Evolutionary conservation across 1,139 yeast species (phyloP), one percentile per base, ranked within the genome.

Genomic region (Zygoascus sp.): DNA sequence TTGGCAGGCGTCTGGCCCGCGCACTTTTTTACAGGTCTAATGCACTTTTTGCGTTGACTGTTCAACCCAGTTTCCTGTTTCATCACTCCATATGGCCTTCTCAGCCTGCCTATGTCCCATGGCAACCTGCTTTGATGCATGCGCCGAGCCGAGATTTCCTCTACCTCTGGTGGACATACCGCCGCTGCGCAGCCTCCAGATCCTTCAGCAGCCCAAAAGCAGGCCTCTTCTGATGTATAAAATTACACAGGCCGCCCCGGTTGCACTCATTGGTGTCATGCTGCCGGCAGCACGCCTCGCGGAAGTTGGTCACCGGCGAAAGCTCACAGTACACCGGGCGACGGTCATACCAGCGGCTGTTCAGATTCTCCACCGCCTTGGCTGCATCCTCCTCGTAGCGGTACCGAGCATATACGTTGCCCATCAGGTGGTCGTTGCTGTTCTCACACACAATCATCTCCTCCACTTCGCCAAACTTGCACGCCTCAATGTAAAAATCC

Each of bases 221-320:
- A 0, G 95, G 90, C 34, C 75, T 68, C 54, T 82, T 73, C 1
- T 83, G 74, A 64, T 90, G 97, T 77, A 89, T 84, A 64, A 86
- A 88, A 65, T 90, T 90, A 65, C 97, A 90, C 58, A 76, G 76
- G 27, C 83, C 88, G 1, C 89, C 92, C 61, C 97, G 74, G 22
- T 74, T 75, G 63, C 97, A 90, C 25, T 68, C 68, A 35, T 73
- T 65, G 4, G 73, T 67, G 43, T 82, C 89, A 59, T 83, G 81
- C 47, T 85, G 88, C 30, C 78, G 68, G 60, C 97, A 90, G 47
- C 80, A 76, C 11, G 95, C 87, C 50, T 84, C 95, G 39, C 74
- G 70, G 56, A 87, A 79, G 59, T 76, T 80, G 2, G 75, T 69
- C 23, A 86, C 94, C 6, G 96, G 95, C 19, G 89, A 78, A 39